A percentile compares a stretch with the other conserved stretches of the same genome.
These are phyloP conservation scores for Cladophialophora chaetospira DNA, from an alignment of 2,329 filamentous ascomycete species.

Conservation along the genomic window DNA sequence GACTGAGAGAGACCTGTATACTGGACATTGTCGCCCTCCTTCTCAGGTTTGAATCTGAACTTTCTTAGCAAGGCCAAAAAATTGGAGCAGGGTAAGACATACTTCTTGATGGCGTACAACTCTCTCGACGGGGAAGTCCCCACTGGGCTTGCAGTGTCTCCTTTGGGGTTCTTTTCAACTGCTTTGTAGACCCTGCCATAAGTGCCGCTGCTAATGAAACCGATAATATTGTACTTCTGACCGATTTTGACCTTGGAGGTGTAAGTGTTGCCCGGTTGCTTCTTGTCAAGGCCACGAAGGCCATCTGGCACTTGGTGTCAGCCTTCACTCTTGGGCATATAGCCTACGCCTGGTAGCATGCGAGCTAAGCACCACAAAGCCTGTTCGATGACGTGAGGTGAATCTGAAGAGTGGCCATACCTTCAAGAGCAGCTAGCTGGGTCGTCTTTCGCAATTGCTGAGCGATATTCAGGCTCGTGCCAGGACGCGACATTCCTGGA, in stretches of 20 bases:
- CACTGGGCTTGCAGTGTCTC: slow-evolving; percentile 27
- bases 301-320: slow-evolving; percentile 8
- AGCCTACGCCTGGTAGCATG: too few species aligned
- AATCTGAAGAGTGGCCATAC: slow-evolving; percentile 7
- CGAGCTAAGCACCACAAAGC: neutral
- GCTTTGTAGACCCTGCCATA: slow-evolving; percentile 99
- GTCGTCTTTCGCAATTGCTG: slow-evolving; percentile 29
- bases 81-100: slow-evolving; percentile 34
- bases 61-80: slow-evolving; percentile 23
- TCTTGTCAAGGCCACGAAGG: slow-evolving; percentile 33
- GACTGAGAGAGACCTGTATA: slow-evolving; percentile 98
- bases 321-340: neutral
- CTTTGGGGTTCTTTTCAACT: slow-evolving; percentile 69
- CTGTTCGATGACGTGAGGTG: neutral
- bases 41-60: slow-evolving; percentile 84
- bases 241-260: slow-evolving; percentile 80
- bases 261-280: slow-evolving; percentile 54
- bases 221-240: slow-evolving; percentile 89
- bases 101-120: slow-evolving; percentile 99
- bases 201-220: slow-evolving; percentile 96
- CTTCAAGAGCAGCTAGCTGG: slow-evolving; percentile 23
- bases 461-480: slow-evolving; percentile 29
- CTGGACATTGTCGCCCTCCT: slow-evolving; percentile 90
- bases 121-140: slow-evolving; percentile 48
- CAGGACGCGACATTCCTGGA: slow-evolving; percentile 27